A percentile compares a stretch with the other conserved stretches of the same genome.
Conservation (phyloP, 1,139 yeast species). For the Geotrichum carabidarum region DNA sequence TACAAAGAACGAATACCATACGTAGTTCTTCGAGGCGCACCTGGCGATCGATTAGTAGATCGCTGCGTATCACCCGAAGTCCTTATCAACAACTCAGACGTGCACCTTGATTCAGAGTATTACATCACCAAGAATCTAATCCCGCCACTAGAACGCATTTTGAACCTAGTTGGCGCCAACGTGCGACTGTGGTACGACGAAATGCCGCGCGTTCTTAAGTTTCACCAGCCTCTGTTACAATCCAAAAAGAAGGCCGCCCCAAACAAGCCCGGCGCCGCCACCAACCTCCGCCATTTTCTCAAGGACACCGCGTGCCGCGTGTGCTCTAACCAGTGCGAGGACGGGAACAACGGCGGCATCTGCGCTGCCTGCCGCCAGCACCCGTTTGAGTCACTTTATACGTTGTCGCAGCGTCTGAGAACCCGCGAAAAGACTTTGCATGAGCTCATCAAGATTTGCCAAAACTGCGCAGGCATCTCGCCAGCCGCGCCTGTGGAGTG, state of each 20-base stretch:
- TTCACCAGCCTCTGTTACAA: slow-evolving; percentile 14
- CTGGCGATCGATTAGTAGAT: slow-evolving; percentile 65
- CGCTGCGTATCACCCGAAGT: slow-evolving; percentile 77
- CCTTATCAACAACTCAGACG: slow-evolving; percentile 44
- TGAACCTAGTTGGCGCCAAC: slow-evolving; percentile 78
- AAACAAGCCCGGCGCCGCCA: not conserved
- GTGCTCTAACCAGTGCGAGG: slow-evolving; percentile 21
- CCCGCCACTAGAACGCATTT: slow-evolving; percentile 84
- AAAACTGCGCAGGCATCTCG: slow-evolving; percentile 32
- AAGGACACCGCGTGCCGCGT: slow-evolving; percentile 29
- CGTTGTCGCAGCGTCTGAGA: slow-evolving; percentile 24
- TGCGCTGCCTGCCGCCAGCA: slow-evolving; percentile 24
- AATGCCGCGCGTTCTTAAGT: slow-evolving; percentile 46
- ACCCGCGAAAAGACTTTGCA: slow-evolving; percentile 24
- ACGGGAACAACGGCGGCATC: slow-evolving; percentile 12
- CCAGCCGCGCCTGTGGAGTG: slow-evolving; percentile 33
- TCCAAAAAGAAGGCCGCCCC: slow-evolving; percentile 12
- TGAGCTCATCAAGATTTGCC: slow-evolving; percentile 34
- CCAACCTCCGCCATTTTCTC: slow-evolving; percentile 25
- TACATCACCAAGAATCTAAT: slow-evolving; percentile 76
- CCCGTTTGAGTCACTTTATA: slow-evolving; percentile 21
- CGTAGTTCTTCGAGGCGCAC: slow-evolving; percentile 64
- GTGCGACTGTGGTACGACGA: slow-evolving; percentile 72
- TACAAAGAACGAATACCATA: slow-evolving; percentile 85
- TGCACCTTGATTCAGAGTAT: slow-evolving; percentile 67